Conservation (phyloP, 805 yeast genomes). For the Metschnikowia arizonensis region DNA sequence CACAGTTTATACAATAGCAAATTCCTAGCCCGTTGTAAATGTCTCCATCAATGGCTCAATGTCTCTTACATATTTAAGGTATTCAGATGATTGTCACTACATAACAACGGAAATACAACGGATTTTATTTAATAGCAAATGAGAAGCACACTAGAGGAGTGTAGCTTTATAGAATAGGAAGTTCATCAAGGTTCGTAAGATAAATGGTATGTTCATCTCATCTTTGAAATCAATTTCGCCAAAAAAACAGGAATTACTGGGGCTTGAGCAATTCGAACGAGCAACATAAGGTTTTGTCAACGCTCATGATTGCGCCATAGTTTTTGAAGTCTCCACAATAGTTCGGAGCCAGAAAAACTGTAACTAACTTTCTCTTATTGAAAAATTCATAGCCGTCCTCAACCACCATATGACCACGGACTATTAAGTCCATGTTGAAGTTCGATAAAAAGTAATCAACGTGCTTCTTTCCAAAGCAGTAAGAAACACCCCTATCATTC, state of each 20-base stretch:
- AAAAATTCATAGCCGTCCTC: slow-evolving; percentile 86
- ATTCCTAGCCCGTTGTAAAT: background rate
- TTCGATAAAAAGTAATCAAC: slow-evolving; percentile 64
- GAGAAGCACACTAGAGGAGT: background rate
- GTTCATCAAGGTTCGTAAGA: slow-evolving; percentile 7
- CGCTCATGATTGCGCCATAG: slow-evolving; percentile 78
- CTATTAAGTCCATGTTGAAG: slow-evolving; percentile 72
- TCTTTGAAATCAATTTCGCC: background rate
- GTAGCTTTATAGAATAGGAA: background rate
- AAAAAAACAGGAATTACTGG: slow-evolving; percentile 11
- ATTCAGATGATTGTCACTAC: background rate
- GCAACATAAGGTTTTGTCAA: slow-evolving; percentile 62
- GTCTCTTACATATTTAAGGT: background rate
- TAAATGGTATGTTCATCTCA: slow-evolving; percentile 1
- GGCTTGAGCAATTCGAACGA: slow-evolving; percentile 71
- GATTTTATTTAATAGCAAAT: slow-evolving; percentile 3
- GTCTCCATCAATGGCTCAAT: background rate
- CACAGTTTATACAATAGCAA: slow-evolving; percentile 8
- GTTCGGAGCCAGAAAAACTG: slow-evolving; percentile 79
- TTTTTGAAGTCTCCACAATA: slow-evolving; percentile 79
- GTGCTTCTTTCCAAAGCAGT: slow-evolving; percentile 68
- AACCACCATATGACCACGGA: slow-evolving; percentile 86
- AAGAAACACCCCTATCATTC: slow-evolving; percentile 80
- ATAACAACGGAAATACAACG: slow-evolving; percentile 2
- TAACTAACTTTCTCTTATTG: slow-evolving; percentile 67